Evolutionary conservation across 2,329 filamentous ascomycete species (phyloP).

Genomic region (Metarhizium rileyi): DNA sequence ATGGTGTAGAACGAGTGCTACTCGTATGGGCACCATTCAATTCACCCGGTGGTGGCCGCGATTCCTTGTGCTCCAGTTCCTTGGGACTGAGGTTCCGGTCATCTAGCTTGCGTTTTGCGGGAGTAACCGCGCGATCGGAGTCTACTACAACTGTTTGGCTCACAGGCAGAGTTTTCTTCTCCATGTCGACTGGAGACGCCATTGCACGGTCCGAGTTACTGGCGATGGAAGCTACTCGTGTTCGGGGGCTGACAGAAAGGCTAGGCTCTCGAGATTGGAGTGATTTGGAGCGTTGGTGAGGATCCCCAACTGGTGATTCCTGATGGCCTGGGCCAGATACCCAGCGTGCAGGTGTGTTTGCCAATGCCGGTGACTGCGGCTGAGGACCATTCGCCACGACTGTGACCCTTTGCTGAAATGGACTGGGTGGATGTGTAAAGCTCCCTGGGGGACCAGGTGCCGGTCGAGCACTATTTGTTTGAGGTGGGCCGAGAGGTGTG

Average conservation of each 20-base stretch:
- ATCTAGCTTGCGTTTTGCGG: constrained; percentile 30
- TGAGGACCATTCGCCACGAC: constrained; percentile 21
- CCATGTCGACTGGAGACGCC: constrained; percentile 15
- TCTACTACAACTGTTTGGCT: constrained; percentile 20
- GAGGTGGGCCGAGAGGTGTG: constrained; percentile 42
- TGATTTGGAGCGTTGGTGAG: constrained; percentile 40
- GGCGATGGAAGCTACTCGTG: constrained; percentile 45
- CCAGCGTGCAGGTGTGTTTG: constrained; percentile 16
- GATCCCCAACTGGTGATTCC: constrained; percentile 31
- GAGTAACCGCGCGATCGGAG: constrained; percentile 23
- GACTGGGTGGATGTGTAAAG: constrained; percentile 44
- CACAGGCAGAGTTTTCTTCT: constrained; percentile 14
- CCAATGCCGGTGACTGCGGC: constrained; percentile 21
- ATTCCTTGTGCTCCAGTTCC: constrained; percentile 40
- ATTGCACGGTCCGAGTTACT: constrained; percentile 27
- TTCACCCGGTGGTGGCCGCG: constrained; percentile 39
- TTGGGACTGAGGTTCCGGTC: constrained; percentile 34
- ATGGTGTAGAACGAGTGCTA: constrained; percentile 16
- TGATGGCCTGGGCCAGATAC: constrained; percentile 30
- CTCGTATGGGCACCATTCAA: constrained; percentile 30
- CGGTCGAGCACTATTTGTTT: constrained; percentile 23
- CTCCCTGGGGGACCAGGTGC: constrained; percentile 32
- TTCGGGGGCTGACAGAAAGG: constrained; percentile 71
- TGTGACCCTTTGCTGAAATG: constrained; percentile 44
- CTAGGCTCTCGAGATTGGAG: constrained; percentile 58